Base-by-base conservation (phyloP, 441 rosid genomes). In the Bocquillonia castaneifolia region DNA sequence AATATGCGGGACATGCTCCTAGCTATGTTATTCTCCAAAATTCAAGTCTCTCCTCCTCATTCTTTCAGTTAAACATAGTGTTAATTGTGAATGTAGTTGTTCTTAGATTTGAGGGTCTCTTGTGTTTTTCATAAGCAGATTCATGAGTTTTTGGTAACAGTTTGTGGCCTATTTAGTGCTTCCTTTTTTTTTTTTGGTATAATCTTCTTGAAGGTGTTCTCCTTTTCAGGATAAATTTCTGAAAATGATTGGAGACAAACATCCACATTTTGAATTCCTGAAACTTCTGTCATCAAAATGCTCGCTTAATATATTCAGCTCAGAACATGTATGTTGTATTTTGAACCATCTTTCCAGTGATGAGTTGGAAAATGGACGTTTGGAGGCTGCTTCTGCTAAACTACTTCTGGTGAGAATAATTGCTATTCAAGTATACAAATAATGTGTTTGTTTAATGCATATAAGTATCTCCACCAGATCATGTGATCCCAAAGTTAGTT, bases 381-480 rank as follows among this genome's bases (percentile, higher is more conserved):
- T 80, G 72, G 81, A 82, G 75, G 80, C 75, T 73, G 70, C 88
- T 75, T 79, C 92, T 63, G 66, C 83, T 52, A 84, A 87, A 70
- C 82, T 94, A 80, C 88, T 94, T 74, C 78, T 81, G 88, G 99
- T 93, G 81, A 85, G 91, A 77, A 58, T 51, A 70, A n/a, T 44
- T 54, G 63, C 48, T 42, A 15, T 67, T 67, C 3, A 18, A 39
- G 63, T 29, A 17, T 60, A 48, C 52, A 12, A 50, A 12, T 66
- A 53, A 23, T 58, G 58, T 51, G 54, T 56, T 15, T 26, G 14
- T 14, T 44, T 42, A 44, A 6, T 52, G 44, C 22, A 45, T 32
- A 14, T 14, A 44, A 63, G 6, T 9, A 37, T 26, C 34, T 60
- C 68, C 50, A 26, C 50, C 69, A 20, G 62, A 63, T 69, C 54